phyloP scores from a whole-genome alignment of 495 filamentous ascomycete genomes.

The Diplogelasinospora grovesii region DNA sequence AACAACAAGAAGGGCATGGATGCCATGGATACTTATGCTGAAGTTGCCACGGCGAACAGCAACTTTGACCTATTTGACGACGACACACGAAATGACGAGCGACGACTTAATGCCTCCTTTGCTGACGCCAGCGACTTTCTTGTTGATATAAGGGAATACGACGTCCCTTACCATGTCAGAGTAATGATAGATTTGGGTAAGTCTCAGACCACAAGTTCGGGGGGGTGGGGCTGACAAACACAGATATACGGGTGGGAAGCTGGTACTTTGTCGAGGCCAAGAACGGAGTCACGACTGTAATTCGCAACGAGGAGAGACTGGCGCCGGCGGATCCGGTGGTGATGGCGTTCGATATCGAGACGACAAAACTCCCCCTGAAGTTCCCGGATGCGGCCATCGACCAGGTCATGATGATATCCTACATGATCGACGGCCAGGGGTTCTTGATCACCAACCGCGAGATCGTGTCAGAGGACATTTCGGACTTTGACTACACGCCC shows the following conservation, averaged over 20 bases:
- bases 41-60: conserved; percentile 83
- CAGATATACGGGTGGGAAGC: conserved; percentile 90
- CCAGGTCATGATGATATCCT: conserved; percentile 99
- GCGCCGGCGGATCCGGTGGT: conserved; percentile 89
- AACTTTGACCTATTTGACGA: conserved; percentile 98
- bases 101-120: conserved; percentile 69
- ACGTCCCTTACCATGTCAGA: conserved; percentile 98
- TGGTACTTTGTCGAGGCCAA: conserved; percentile 97
- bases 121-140: conserved; percentile 94
- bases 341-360: conserved; percentile 97
- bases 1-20: conserved; percentile 92
- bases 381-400: conserved; percentile 95
- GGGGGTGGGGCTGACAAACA: conserved; percentile 16
- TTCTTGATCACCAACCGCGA: conserved; percentile 98
- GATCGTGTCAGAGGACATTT: conserved; percentile 95
- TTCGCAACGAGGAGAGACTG: conserved; percentile 80
- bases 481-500: conserved; percentile 97
- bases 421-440: conserved; percentile 99
- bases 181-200: conserved; percentile 91
- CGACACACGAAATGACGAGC: conserved; percentile 74
- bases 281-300: conserved; percentile 76
- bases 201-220: conserved; percentile 13
- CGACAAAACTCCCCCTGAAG: conserved; percentile 91
- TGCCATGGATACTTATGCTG: conserved; percentile 97
- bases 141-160: conserved; percentile 97